Base-by-base conservation (phyloP, 306 rosid species). In the Senna tora region DNA sequence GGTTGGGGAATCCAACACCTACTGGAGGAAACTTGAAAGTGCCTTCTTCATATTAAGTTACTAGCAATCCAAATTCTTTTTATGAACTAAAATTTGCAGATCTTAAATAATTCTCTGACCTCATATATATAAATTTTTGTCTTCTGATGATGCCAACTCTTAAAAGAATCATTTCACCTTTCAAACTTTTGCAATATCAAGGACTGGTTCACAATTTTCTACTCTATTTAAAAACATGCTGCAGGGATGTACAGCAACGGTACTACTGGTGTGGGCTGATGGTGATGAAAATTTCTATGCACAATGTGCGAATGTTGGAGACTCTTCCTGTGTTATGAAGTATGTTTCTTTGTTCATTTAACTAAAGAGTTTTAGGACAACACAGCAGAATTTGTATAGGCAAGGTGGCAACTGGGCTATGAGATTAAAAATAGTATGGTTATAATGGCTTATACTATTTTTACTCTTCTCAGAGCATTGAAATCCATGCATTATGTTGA, bases 231-330 rank as follows among this genome's bases (percentile, higher is more conserved):
- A 67, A 65, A 78, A 68, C 77, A 77, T 36, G 51, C 72, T 71
- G 60, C 93, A 95, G 99, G 99, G 99, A 61, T 95, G 99, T 85
- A 95, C 99, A 63, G 97, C 99, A 17, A 95, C 99, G 41, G 81
- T 91, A 78, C 96, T 95, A 81, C 86, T 95, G 78, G 93, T 92
- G 64, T 95, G 99, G 99, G 60, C 84, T 67, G 90, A 89, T 72
- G 71, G 69, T 70, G 51, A 75, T 65, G 83, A 75, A 43, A 89
- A 84, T 36, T 90, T 85, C 79, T 92, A 84, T 84, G 96, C 83
- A 19, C 99, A 95, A 78, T 91, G 97, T 85, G 99, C 99, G 62
- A 95, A 95, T 80, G 89, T 95, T 63, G 99, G 99, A 75, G 99
- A 95, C 79, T 95, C 99, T 32, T 76, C 87, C 64, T 91, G 99